Base-by-base conservation (phyloP, 495 filamentous ascomycete genomes). In the Neurospora sp. region DNA sequence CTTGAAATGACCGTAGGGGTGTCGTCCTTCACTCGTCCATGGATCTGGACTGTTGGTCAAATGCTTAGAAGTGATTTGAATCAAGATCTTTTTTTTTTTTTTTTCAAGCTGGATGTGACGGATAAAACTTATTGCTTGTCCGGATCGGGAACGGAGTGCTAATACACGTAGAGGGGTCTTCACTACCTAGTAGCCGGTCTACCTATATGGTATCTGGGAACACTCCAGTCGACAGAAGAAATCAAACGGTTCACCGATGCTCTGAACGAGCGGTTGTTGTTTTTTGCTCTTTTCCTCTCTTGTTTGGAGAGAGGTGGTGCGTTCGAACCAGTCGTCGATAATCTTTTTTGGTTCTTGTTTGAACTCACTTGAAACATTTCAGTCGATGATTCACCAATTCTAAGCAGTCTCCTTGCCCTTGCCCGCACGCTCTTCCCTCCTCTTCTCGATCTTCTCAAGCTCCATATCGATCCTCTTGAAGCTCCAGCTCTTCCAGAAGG, bases 381-480 rank as follows among this genome's bases (percentile, higher is more conserved):
- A 27, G 5, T 22, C 20, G 12, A 16, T 0, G 14, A 2, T 4
- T 31, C 14, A 6, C 7, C 20, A 16, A 16, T 2, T 2, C 53
- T 61, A 61, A 61, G 22, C 71, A 70, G 11, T 70, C 27, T 39
- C 59, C 42, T 71, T 71, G 14, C 61, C 42, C 31, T 72, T 72
- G 37, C 71, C 70, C 10, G 72, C 74, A 44, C 76, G 68, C 72
- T 75, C 77, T 75, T 80, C 79, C 75, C 78, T 75, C 35, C 75
- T 81, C 76, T 77, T 80, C 76, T 80, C 79, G 7, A 85, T 68
- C 69, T 72, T 75, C 73, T 74, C 74, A 1, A 83, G 76, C 18
- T 78, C 76, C 71, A 74, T 76, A 72, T 89, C 88, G 68, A 89
- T 89, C 78, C 83, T 85, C 78, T 84, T 84, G 74, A 85, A 89